Evolutionary conservation across 2,329 filamentous ascomycete species (phyloP).

Genomic region (Calonectria honghensis): DNA sequence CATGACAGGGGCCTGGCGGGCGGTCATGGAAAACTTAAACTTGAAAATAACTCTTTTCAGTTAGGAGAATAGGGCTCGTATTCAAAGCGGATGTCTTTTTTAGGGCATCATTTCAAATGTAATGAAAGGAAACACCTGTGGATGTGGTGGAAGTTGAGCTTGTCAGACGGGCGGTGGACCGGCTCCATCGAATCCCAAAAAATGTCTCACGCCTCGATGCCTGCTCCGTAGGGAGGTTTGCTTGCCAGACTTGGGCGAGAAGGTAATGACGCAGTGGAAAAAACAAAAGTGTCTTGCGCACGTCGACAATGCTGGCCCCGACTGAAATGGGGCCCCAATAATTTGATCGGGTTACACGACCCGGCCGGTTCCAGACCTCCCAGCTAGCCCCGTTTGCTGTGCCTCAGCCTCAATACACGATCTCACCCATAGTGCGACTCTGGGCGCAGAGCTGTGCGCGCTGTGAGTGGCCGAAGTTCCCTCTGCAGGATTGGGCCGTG

Average conservation of each 20-base stretch:
- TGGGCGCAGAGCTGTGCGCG: background rate
- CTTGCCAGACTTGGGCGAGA: background rate
- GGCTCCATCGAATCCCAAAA: background rate
- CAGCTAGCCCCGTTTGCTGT: background rate
- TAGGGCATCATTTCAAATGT: background rate
- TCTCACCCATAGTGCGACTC: background rate
- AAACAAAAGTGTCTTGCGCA: background rate
- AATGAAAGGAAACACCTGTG: background rate
- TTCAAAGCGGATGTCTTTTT: background rate
- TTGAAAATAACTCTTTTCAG: background rate
- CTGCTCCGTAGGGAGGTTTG: background rate
- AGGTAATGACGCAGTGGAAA: background rate
- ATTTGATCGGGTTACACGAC: conserved; percentile 5
- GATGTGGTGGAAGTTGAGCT: background rate
- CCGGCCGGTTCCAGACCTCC: background rate
- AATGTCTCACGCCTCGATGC: background rate
- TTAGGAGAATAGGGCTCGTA: background rate
- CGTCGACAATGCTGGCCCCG: background rate
- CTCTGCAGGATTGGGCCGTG: background rate
- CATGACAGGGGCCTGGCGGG: background rate
- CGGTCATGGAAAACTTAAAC: background rate
- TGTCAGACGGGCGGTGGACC: background rate
- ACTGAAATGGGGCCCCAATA: background rate
- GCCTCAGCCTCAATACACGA: background rate
- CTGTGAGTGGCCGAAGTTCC: background rate